A percentile compares a stretch with the other conserved stretches of the same genome.
These are phyloP conservation scores for Rhodotorula babjevae DNA, from an alignment of 768 basidiomycete genomes.

Conservation along the genomic window DNA sequence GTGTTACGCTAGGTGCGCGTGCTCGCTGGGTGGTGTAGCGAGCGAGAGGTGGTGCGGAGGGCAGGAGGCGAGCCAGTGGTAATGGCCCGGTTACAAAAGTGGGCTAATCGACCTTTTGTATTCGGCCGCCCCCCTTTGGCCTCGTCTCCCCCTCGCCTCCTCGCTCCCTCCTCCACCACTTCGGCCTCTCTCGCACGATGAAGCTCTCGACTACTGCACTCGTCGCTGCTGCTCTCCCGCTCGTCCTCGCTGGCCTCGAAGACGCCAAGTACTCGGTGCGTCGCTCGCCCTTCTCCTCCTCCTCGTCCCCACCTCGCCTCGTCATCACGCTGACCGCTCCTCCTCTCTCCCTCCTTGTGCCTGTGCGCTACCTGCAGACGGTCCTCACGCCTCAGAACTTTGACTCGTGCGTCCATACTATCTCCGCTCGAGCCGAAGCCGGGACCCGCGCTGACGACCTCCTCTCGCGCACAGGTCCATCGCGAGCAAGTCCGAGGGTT, in stretches of 20 bases:
- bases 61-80: no score
- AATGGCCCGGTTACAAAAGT: no score
- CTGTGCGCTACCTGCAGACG: conserved; percentile 13
- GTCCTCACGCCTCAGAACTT: conserved; percentile 66
- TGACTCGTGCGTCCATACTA: conserved; percentile 67
- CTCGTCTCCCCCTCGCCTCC: not conserved
- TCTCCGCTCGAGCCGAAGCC: conserved; percentile 44
- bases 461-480: conserved; percentile 67
- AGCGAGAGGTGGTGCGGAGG: not conserved
- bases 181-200: not conserved
- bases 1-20: no score
- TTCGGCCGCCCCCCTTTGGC: not conserved
- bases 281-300: no score
- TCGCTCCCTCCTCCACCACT: not conserved
- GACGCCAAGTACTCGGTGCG: conserved; percentile 36
- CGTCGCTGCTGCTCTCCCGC: not conserved
- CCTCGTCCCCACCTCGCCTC: not conserved
- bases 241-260: conserved; percentile 39
- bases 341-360: not conserved
- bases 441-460: conserved; percentile 40
- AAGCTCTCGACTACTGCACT: not conserved
- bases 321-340: not conserved
- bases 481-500: conserved; percentile 63
- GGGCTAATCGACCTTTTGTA: no score
- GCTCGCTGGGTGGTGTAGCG: no score